A percentile compares a stretch with the other conserved stretches of the same genome.
Evolutionary conservation across 495 filamentous ascomycete genomes (phyloP).

Genomic region (Aspergillus egyptiacus): DNA sequence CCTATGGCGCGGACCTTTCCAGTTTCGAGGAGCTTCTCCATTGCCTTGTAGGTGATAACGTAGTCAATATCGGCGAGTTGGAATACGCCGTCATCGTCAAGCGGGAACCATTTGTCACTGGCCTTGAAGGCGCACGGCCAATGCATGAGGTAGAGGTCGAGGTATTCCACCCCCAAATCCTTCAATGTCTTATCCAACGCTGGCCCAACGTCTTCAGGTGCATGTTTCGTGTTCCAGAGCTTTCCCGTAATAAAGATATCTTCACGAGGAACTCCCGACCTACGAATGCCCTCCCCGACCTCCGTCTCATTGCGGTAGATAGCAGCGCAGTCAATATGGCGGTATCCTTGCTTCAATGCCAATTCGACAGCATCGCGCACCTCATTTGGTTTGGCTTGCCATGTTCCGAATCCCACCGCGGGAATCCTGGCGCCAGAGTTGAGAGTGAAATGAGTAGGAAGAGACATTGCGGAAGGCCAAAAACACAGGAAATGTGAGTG

Average conservation of each 20-base stretch:
- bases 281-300: slow-evolving; percentile 55
- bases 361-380: slow-evolving; percentile 33
- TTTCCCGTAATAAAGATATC: slow-evolving; percentile 73
- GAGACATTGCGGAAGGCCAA: slow-evolving; percentile 23
- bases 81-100: slow-evolving; percentile 34
- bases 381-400: slow-evolving; percentile 31
- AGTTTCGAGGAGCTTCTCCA: slow-evolving; percentile 51
- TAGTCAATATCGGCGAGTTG: slow-evolving; percentile 37
- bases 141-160: slow-evolving; percentile 68
- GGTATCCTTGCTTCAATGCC: slow-evolving; percentile 56
- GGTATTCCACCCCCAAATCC: slow-evolving; percentile 57
- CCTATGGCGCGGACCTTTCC: slow-evolving; percentile 55
- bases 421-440: slow-evolving; percentile 41
- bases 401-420: slow-evolving; percentile 31
- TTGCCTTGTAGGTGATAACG: slow-evolving; percentile 59
- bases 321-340: slow-evolving; percentile 66
- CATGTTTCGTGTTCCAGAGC: slow-evolving; percentile 42
- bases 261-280: slow-evolving; percentile 51
- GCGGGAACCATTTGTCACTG: slow-evolving; percentile 34
- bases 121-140: slow-evolving; percentile 46
- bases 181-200: slow-evolving; percentile 48
- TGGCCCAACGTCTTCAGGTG: slow-evolving; percentile 29
- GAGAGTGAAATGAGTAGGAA: slow-evolving; percentile 34
- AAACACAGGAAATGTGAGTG: neutral
- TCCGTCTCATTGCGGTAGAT: slow-evolving; percentile 65